Base-by-base conservation (phyloP, 768 basidiomycete genomes). In the Hericium alpestre region DNA sequence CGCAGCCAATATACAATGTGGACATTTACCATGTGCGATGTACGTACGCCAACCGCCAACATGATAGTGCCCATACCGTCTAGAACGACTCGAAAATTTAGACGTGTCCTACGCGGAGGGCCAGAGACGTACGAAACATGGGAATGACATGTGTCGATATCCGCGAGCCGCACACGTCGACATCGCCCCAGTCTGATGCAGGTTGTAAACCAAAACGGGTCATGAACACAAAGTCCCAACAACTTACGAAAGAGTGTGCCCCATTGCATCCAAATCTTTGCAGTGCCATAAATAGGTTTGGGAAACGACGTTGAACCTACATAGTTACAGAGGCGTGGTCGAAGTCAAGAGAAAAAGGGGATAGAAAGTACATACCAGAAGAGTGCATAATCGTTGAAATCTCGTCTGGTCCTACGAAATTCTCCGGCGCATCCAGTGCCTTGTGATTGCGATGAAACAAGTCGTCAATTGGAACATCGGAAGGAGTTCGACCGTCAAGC, bases 21-120 rank as follows among this genome's bases (percentile, higher is more conserved):
- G 9, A 1, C 13, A 22, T 27, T 39, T 37, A 56, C 2, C 39
- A 12, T 22, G 58, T 46, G 22, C 41, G 38, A 38, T 12, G 41
- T 11, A 55, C 51, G 11, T 53, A 55, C 39, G 38, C 53, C 16
- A 16, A 16, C 37, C 18, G 56, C 51, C 8, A 52, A 16, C 23
- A 57, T 51, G 39, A 50, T 61, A 60, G 49, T 50, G 12, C 27
- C 37, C 22, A 63, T 53, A 12, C 5, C 13, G 18, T 53, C 41
- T 37, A 53, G 18, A 63, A 51, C 4, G 60, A 56, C 25, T 6
- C 18, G 5, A 38, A 59, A 15, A 53, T 9, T 22, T 61, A 57
- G n/a, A 46, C 4, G 43, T 3, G 11, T 10, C 3, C 20, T 46
- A 20, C 10, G 43, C n/a, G 16, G 15, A 20, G 43, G 43, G 15